These are phyloP conservation scores for Fusarium luffae DNA, from an alignment of 2,329 filamentous ascomycete species.

Conservation along the genomic window DNA sequence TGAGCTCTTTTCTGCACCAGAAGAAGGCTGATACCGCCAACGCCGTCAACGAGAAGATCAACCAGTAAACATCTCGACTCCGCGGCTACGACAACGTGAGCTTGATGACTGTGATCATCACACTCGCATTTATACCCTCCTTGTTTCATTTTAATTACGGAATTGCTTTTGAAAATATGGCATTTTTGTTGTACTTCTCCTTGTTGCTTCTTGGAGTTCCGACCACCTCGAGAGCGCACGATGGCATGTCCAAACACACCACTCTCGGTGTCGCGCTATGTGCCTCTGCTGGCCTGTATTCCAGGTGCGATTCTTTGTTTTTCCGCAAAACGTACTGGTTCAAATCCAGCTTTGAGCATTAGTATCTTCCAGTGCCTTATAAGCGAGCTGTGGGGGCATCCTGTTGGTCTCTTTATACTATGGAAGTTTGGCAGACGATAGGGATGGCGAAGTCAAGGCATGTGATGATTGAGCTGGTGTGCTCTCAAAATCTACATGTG, in stretches of 20 bases:
- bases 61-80: constrained; percentile 51
- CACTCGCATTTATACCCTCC: constrained; percentile 42
- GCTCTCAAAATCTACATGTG: constrained; percentile 13
- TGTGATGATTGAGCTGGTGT: constrained; percentile 10
- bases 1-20: constrained; percentile 67
- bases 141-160: constrained; percentile 21
- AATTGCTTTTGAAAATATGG: constrained; percentile 10
- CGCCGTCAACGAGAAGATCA: constrained; percentile 62
- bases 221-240: constrained; percentile 2
- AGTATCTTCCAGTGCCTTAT: background rate
- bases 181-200: constrained; percentile 21
- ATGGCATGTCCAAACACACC: constrained; percentile 3
- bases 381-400: background rate
- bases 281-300: constrained; percentile 7
- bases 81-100: constrained; percentile 5
- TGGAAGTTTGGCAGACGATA: background rate
- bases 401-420: background rate
- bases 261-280: background rate
- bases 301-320: constrained; percentile 4
- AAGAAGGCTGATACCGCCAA: constrained; percentile 73
- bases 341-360: background rate
- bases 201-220: constrained; percentile 18
- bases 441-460: constrained; percentile 1
- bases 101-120: constrained; percentile 23
- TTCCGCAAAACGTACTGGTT: constrained; percentile 4